phyloP scores from a whole-genome alignment of 345 rosid species.

The Iberis pinnata region DNA sequence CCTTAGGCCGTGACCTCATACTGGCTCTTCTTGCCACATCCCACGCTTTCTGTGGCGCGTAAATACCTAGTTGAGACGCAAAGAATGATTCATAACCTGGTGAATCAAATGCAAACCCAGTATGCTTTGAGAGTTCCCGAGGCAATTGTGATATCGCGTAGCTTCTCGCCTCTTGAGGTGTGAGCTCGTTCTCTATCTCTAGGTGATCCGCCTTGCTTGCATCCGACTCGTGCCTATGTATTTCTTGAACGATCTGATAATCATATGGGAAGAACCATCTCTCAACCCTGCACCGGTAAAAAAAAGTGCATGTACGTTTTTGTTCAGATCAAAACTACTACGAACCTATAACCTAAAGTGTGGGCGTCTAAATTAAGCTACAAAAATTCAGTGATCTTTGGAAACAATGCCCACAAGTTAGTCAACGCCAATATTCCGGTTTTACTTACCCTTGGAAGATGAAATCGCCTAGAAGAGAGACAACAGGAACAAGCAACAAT shows the following conservation, averaged over 20 bases:
- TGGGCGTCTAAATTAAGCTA: no score
- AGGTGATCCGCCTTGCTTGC: conserved; percentile 34
- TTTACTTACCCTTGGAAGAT: conserved; percentile 70
- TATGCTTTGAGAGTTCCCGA: conserved; percentile 76
- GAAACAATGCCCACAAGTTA: neutral
- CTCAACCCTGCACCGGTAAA: conserved; percentile 46
- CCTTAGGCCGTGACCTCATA: conserved; percentile 52
- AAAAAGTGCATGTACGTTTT: neutral
- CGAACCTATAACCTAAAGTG: no score
- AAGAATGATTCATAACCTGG: conserved; percentile 98
- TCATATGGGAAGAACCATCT: conserved; percentile 96
- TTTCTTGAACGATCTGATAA: conserved; percentile 92
- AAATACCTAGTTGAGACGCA: conserved; percentile 73
- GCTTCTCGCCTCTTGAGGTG: conserved; percentile 78
- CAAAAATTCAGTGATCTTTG: neutral
- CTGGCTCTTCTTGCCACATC: conserved; percentile 97
- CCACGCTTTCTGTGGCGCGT: conserved; percentile 97
- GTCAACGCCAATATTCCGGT: neutral
- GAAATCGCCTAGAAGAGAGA: conserved; percentile 90
- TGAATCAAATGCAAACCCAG: conserved; percentile 94
- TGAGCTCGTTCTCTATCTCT: conserved; percentile 53
- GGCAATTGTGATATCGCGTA: conserved; percentile 79
- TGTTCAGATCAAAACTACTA: conserved; percentile 4
- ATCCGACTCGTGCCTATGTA: conserved; percentile 62
- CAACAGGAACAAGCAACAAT: conserved; percentile 68